These are phyloP conservation scores for Hepatocystis sp. DNA, from an alignment of 169 alveolate genomes.

Conservation along the genomic window DNA sequence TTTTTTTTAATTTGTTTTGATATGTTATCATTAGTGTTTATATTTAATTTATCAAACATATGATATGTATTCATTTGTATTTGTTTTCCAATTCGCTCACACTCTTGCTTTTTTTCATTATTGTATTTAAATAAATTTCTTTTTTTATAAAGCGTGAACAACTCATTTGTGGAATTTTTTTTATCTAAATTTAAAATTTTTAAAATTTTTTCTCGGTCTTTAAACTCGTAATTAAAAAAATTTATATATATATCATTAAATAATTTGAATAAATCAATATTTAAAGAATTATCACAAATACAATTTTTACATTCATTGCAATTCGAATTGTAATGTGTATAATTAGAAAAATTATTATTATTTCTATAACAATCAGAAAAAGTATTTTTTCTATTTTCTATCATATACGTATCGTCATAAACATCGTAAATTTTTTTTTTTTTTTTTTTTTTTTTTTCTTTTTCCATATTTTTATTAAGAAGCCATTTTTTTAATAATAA, in stretches of 20 bases:
- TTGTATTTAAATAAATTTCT: conserved; percentile 31
- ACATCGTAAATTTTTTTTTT: too few relatives aligned
- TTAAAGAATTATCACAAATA: conserved; percentile 38
- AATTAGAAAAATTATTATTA: too few relatives aligned
- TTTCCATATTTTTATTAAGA: neutral
- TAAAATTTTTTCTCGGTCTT: conserved; percentile 54
- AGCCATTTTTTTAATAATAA: conserved; percentile 16
- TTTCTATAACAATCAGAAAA: too few relatives aligned
- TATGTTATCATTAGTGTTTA: too few relatives aligned
- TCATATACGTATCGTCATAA: too few relatives aligned
- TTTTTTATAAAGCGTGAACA: conserved; percentile 42
- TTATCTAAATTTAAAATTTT: conserved; percentile 27
- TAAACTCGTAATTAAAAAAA: conserved; percentile 31
- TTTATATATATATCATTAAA: conserved; percentile 65
- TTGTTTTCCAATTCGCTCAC: too few relatives aligned
- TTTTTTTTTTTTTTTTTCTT: conserved; percentile 2
- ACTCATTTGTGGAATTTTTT: conserved; percentile 26
- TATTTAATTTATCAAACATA: too few relatives aligned
- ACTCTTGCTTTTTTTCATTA: conserved; percentile 4
- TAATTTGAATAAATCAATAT: conserved; percentile 30
- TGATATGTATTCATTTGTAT: too few relatives aligned
- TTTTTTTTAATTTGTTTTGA: too few relatives aligned
- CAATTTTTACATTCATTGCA: conserved; percentile 4
- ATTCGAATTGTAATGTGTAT: too few relatives aligned
- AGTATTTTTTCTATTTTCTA: too few relatives aligned